These are phyloP conservation scores for Talaromyces borbonicus DNA, from an alignment of 495 filamentous ascomycete species.

Conservation along the genomic window DNA sequence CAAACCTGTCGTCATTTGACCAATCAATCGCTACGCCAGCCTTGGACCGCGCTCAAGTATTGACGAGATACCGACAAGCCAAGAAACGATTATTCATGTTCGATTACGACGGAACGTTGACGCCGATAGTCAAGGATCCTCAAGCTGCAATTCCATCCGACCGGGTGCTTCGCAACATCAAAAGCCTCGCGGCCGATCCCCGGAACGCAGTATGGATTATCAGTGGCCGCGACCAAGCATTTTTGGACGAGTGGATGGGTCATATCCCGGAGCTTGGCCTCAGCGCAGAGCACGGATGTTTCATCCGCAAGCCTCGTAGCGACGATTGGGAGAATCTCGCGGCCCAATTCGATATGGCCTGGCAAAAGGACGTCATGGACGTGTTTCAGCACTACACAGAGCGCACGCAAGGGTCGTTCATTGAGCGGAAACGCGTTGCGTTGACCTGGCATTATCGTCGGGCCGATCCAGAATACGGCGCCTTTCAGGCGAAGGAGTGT, in stretches of 20 bases:
- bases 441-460: slow-evolving; percentile 96
- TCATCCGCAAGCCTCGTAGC: slow-evolving; percentile 65
- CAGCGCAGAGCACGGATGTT: slow-evolving; percentile 92
- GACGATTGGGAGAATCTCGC: slow-evolving; percentile 80
- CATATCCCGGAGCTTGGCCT: slow-evolving; percentile 77
- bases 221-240: slow-evolving; percentile 81
- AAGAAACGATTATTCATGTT: slow-evolving; percentile 86
- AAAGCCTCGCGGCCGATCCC: slow-evolving; percentile 65
- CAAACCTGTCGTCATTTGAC: slow-evolving; percentile 66
- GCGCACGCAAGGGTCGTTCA: slow-evolving; percentile 76
- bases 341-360: slow-evolving; percentile 73
- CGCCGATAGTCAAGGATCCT: slow-evolving; percentile 86
- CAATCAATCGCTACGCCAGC: slow-evolving; percentile 68
- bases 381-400: slow-evolving; percentile 80
- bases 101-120: slow-evolving; percentile 97
- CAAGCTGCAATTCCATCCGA: slow-evolving; percentile 78
- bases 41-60: slow-evolving; percentile 59
- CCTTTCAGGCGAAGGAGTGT: slow-evolving; percentile 65
- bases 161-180: slow-evolving; percentile 66
- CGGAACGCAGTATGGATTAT: slow-evolving; percentile 96
- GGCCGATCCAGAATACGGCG: slow-evolving; percentile 73
- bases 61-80: slow-evolving; percentile 61
- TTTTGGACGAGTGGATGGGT: slow-evolving; percentile 78
- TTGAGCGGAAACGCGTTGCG: slow-evolving; percentile 84
- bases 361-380: slow-evolving; percentile 72